Evolutionary conservation across 257 asterid genomes (phyloP).

Genomic region (Jacaranda copaia): DNA sequence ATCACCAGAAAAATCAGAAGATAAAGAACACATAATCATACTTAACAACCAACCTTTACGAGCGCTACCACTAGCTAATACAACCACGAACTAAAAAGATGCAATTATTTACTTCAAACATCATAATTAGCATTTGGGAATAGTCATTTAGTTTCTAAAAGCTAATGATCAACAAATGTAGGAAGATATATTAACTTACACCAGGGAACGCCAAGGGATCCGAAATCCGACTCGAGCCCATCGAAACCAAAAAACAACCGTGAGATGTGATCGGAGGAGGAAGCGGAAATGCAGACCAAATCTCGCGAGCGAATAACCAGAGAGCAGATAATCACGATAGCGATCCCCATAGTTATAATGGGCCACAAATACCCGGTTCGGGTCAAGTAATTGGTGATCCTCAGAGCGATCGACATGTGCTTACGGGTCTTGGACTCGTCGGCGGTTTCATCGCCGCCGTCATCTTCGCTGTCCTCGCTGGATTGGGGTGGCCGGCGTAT

Average conservation of each 20-base stretch:
- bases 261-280: constrained; percentile 63
- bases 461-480: constrained; percentile 41
- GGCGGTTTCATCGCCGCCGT: constrained; percentile 45
- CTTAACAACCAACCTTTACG: not conserved
- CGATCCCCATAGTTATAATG: constrained; percentile 51
- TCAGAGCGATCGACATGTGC: constrained; percentile 45
- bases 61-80: not conserved
- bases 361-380: constrained; percentile 76
- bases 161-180: constrained; percentile 8
- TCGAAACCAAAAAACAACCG: constrained; percentile 70
- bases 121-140: constrained; percentile 10
- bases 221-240: constrained; percentile 77
- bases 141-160: not conserved
- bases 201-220: constrained; percentile 95
- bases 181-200: constrained; percentile 56
- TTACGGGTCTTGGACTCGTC: constrained; percentile 84
- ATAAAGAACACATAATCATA: not conserved
- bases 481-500: constrained; percentile 64
- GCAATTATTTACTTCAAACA: not conserved
- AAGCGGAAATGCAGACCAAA: constrained; percentile 68
- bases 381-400: constrained; percentile 59
- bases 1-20: not conserved
- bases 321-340: constrained; percentile 48
- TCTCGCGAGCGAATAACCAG: constrained; percentile 59
- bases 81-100: not conserved